Percentiles rank a stretch among this genome's conserved stretches.
Evolutionary conservation across 2,329 filamentous ascomycete genomes (phyloP).

Genomic region (Epichloe amarillans): DNA sequence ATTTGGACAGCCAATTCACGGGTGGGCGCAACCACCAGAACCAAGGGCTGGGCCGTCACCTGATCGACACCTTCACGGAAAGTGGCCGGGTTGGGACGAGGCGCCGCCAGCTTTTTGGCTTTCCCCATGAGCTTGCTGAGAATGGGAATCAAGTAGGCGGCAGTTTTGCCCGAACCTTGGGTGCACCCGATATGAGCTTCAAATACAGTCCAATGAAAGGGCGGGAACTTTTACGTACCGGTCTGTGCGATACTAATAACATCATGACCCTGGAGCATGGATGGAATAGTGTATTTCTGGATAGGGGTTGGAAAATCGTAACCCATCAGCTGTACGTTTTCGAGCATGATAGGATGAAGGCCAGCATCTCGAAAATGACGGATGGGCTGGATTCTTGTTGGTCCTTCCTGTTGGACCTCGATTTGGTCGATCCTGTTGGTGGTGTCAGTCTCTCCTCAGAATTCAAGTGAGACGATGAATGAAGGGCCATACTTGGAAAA

Average conservation of each 20-base stretch:
- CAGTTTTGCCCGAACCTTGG: slow-evolving; percentile 88
- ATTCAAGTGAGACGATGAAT: background rate
- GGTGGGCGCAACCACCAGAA: slow-evolving; percentile 74
- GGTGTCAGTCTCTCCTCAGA: background rate
- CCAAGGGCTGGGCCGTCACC: slow-evolving; percentile 71
- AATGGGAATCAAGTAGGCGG: slow-evolving; percentile 80
- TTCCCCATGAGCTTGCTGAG: slow-evolving; percentile 91
- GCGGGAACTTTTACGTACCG: slow-evolving; percentile 40
- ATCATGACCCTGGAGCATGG: slow-evolving; percentile 64
- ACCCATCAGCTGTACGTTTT: slow-evolving; percentile 61
- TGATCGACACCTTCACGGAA: slow-evolving; percentile 35
- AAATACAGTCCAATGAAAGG: background rate
- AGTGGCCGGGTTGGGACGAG: slow-evolving; percentile 51
- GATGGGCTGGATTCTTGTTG: slow-evolving; percentile 35
- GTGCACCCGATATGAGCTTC: background rate
- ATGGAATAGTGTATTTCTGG: slow-evolving; percentile 72
- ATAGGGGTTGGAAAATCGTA: slow-evolving; percentile 73
- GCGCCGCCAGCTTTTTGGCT: slow-evolving; percentile 71
- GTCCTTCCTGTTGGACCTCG: slow-evolving; percentile 43
- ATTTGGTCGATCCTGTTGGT: slow-evolving; percentile 38
- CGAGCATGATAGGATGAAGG: slow-evolving; percentile 69
- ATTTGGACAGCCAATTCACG: slow-evolving; percentile 90
- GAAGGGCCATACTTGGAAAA: slow-evolving; percentile 43
- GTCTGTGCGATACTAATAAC: slow-evolving; percentile 87
- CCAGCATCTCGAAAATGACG: slow-evolving; percentile 59